A percentile compares a stretch with the other conserved stretches of the same genome.
These are phyloP conservation scores for Leishmania braziliensis DNA, from an alignment of 208 protist species.

Conservation along the genomic window DNA sequence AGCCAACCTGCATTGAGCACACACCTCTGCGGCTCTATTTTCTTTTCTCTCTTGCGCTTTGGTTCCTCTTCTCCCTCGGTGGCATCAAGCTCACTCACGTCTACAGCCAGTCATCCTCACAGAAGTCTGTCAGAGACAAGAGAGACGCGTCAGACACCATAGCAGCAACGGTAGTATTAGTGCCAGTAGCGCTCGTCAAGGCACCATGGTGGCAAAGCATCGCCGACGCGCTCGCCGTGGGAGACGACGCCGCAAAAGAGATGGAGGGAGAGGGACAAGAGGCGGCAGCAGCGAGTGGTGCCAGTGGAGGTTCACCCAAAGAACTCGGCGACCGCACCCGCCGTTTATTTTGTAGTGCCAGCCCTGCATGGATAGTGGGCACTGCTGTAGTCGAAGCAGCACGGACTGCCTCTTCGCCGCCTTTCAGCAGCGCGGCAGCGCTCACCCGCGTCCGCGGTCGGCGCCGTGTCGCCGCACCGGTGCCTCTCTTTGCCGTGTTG, in stretches of 20 bases:
- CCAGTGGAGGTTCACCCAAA: not conserved
- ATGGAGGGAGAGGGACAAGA: not conserved
- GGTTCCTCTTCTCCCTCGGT: not conserved
- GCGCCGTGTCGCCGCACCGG: not conserved
- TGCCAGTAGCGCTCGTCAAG: not conserved
- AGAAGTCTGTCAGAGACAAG: constrained; percentile 49
- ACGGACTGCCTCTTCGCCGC: not conserved
- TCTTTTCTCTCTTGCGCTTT: not conserved
- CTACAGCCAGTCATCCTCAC: constrained; percentile 54
- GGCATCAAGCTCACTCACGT: not conserved
- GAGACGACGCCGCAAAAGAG: not conserved
- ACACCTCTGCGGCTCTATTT: not conserved
- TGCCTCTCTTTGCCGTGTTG: constrained; percentile 6
- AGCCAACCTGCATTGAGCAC: not conserved
- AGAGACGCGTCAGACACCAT: constrained; percentile 1
- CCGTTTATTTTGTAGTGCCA: not conserved
- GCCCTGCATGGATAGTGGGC: not conserved
- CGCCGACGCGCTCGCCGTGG: not conserved
- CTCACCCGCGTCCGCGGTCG: not conserved
- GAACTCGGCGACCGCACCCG: not conserved
- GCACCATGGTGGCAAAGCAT: not conserved
- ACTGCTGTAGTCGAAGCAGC: not conserved
- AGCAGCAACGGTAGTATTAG: not conserved
- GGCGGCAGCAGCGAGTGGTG: not conserved
- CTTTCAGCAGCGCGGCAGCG: not conserved